phyloP scores from a whole-genome alignment of 2,329 filamentous ascomycete genomes.

The Leptographium flavum region DNA sequence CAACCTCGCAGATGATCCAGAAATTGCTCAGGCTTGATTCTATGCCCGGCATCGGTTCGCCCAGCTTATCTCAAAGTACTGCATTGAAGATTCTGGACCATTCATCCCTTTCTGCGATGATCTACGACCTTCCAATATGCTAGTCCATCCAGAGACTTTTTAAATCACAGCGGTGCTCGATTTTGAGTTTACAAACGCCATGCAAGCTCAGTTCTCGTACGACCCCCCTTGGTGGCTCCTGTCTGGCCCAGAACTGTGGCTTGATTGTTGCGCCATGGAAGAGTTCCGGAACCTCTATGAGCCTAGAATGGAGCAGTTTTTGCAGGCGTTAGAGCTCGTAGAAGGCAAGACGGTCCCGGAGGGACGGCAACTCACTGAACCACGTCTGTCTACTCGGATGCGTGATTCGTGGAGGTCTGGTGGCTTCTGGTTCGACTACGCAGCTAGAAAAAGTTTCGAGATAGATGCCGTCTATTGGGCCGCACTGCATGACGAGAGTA shows the following conservation, averaged over 20 bases:
- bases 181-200: slow-evolving; percentile 24
- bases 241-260: neutral
- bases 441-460: neutral
- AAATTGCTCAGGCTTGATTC: slow-evolving; percentile 16
- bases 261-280: neutral
- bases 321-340: neutral
- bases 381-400: neutral
- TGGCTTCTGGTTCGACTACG: neutral
- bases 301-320: neutral
- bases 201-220: neutral
- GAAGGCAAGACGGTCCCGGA: neutral
- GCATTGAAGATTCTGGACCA: slow-evolving; percentile 17
- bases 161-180: slow-evolving; percentile 23
- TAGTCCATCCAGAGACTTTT: slow-evolving; percentile 20
- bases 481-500: neutral
- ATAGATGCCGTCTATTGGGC: neutral
- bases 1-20: slow-evolving; percentile 17
- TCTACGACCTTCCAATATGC: slow-evolving; percentile 23
- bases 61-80: slow-evolving; percentile 19
- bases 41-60: slow-evolving; percentile 19
- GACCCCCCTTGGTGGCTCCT: neutral
- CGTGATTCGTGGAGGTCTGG: neutral
- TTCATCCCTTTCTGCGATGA: slow-evolving; percentile 26
- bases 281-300: neutral
- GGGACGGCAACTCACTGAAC: neutral